Evolutionary conservation across 495 filamentous ascomycete species (phyloP), one percentile per base, ranked within the genome.

Genomic region (Xylaria scruposa): DNA sequence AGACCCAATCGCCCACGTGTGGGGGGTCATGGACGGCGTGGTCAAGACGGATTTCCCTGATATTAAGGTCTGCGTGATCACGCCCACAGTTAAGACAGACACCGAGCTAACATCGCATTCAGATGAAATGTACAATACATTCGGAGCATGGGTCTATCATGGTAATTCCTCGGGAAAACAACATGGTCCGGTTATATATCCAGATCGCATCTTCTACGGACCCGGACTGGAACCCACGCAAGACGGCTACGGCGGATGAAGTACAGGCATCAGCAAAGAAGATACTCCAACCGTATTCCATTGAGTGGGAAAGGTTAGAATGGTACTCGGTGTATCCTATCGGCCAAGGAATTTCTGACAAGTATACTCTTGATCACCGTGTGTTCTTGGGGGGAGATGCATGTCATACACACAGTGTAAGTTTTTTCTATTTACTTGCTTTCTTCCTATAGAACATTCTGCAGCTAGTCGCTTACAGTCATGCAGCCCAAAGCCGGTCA

Each of bases 91-190:
- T 38, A 3, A 10, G 13, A 4, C 81, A 79, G 10, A 19, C 17
- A 26, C 68, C 21, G 19, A 29, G 62, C 76, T 81, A 44, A 82
- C 58, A 38, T 24, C 1, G 3, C 1, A 51, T 72, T 17, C n/a
- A 94, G 94, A 95, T 94, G 86, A 97, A 97, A 88, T 97, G 94
- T 81, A 97, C 91, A 1, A 89, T 94, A 67, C 88, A 91, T 69
- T 90, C 90, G 21, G 83, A 87, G 76, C 79, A 87, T 51, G 92
- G 92, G 26, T 92, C 92, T 17, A 90, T 93, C 70, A 88, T 94
- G 81, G 91, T 92, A 66, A 93, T 94, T 70, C 92, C 92, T 6
- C 88, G 92, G 60, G 92, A 94, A 78, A 81, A 90, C 47, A 89
- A 89, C 75, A 90, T 94, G 88, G 92, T 92, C 9, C 88, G 92